Evolutionary conservation across 2,329 filamentous ascomycete species (phyloP).

Genomic region (Paecilomyces dactylethromorphus): DNA sequence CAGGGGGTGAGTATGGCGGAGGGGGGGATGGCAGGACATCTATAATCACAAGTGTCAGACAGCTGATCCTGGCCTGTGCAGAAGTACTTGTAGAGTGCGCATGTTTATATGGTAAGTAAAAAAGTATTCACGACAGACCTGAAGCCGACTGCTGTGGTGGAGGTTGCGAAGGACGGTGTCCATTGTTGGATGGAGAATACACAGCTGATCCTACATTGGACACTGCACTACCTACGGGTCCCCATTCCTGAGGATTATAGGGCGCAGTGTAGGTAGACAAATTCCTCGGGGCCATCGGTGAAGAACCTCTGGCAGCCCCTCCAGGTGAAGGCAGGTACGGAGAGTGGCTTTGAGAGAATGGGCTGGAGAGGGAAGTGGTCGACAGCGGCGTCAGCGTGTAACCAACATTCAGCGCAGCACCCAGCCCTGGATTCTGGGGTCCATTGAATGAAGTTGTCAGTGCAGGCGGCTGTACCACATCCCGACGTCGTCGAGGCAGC

Average conservation of each 20-base stretch:
- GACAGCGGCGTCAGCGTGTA: constrained; percentile 34
- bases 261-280: constrained; percentile 33
- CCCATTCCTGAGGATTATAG: constrained; percentile 47
- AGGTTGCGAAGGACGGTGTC: constrained; percentile 20
- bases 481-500: constrained; percentile 32
- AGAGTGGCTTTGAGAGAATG: constrained; percentile 34
- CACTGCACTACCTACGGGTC: constrained; percentile 26
- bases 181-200: constrained; percentile 21
- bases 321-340: constrained; percentile 31
- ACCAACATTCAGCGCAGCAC: constrained; percentile 18
- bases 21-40: constrained; percentile 27
- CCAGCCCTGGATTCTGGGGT: constrained; percentile 29
- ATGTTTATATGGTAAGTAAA: neutral
- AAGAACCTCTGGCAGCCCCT: constrained; percentile 27
- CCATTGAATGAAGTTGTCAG: constrained; percentile 35
- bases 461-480: constrained; percentile 36
- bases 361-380: constrained; percentile 38
- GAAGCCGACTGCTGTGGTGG: constrained; percentile 19
- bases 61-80: neutral
- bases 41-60: constrained; percentile 14
- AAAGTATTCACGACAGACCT: constrained; percentile 19
- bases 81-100: neutral
- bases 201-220: constrained; percentile 17
- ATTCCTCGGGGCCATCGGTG: constrained; percentile 39
- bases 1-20: constrained; percentile 33